Evolutionary conservation across 768 basidiomycete genomes (phyloP).

Genomic region (Lactarius trivialis): DNA sequence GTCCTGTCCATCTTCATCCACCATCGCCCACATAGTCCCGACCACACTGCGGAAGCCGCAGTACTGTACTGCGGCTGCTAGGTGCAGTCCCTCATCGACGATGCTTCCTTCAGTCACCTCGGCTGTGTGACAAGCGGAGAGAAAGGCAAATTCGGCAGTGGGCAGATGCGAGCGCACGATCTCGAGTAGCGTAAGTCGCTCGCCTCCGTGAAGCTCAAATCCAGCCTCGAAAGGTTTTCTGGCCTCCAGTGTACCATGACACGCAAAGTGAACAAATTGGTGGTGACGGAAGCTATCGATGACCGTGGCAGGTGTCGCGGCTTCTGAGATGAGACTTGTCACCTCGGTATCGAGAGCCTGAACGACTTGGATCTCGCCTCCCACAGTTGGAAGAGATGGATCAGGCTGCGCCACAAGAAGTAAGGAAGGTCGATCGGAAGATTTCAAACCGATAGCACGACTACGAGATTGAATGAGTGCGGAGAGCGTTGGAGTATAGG

Average conservation of each 20-base stretch:
- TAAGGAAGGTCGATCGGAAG: neutral
- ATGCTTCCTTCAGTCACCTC: neutral
- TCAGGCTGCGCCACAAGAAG: neutral
- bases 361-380: neutral
- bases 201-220: neutral
- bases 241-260: neutral
- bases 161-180: neutral
- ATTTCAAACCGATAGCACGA: neutral
- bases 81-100: neutral
- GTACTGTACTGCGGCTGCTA: neutral
- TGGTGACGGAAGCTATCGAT: neutral
- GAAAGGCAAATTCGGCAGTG: neutral
- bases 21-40: neutral
- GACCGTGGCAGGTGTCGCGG: neutral
- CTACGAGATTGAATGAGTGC: neutral
- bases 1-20: neutral
- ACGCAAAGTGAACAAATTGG: neutral
- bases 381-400: neutral
- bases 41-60: neutral
- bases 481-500: neutral
- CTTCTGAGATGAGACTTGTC: neutral
- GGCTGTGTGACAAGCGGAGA: neutral
- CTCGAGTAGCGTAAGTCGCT: neutral
- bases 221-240: neutral
- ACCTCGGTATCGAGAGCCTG: neutral